Evolutionary conservation across 1,284 basidiomycete genomes (phyloP).

Genomic region (Wallemia hederae): DNA sequence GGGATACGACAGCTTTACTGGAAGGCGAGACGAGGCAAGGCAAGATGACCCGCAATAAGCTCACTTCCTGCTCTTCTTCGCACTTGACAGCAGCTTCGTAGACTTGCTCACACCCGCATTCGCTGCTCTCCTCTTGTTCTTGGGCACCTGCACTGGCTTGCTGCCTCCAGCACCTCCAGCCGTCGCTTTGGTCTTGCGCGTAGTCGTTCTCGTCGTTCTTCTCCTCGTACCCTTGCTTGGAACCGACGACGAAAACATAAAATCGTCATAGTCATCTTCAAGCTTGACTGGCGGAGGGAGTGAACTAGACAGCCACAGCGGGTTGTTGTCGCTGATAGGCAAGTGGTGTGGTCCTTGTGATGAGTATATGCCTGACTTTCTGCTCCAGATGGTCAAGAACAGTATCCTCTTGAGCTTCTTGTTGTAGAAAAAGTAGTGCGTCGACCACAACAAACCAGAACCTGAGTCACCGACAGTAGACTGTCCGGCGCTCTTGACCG

Average conservation of each 20-base stretch:
- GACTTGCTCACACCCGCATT: neutral
- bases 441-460: conserved; percentile 73
- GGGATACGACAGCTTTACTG: too few species aligned
- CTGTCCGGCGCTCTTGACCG: neutral
- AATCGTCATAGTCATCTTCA: neutral
- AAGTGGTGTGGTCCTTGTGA: neutral
- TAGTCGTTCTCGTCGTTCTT: neutral
- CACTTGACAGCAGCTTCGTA: neutral
- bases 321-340: neutral
- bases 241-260: neutral
- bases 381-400: neutral
- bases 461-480: neutral
- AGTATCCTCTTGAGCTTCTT: conserved; percentile 24
- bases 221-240: neutral
- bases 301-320: neutral
- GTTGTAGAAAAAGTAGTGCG: conserved; percentile 93
- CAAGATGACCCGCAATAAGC: too few species aligned
- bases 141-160: neutral
- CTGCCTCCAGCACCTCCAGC: neutral
- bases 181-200: neutral
- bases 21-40: too few species aligned
- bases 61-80: neutral
- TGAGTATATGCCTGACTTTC: neutral
- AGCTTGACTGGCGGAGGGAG: neutral
- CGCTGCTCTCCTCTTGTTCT: neutral